These are phyloP conservation scores for Pachyrhizus erosus DNA, from an alignment of 306 rosid genomes.

Conservation along the genomic window DNA sequence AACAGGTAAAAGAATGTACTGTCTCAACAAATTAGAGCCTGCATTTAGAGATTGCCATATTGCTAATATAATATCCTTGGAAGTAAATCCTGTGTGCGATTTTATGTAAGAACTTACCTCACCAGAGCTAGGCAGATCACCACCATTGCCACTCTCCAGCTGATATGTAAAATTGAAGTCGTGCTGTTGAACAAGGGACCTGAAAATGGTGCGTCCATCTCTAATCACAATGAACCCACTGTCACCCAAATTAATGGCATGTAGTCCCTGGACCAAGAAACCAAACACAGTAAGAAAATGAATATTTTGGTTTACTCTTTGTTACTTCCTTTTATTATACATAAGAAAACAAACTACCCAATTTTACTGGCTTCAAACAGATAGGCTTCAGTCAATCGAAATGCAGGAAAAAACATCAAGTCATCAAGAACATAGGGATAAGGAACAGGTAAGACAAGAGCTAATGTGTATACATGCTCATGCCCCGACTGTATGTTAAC, in stretches of 20 bases:
- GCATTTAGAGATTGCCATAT: background rate
- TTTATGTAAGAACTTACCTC: constrained; percentile 60
- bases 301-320: constrained; percentile 15
- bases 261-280: constrained; percentile 71
- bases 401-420: constrained; percentile 23
- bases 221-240: constrained; percentile 91
- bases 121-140: constrained; percentile 91
- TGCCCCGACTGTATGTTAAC: background rate
- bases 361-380: constrained; percentile 7
- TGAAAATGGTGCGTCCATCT: constrained; percentile 82
- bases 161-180: constrained; percentile 91
- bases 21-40: constrained; percentile 12
- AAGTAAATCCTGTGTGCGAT: constrained; percentile 3
- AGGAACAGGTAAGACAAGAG: background rate
- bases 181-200: constrained; percentile 86
- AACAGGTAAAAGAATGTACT: background rate
- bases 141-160: constrained; percentile 77
- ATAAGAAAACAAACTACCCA: constrained; percentile 20
- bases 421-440: constrained; percentile 3
- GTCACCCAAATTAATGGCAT: constrained; percentile 91
- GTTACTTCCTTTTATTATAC: constrained; percentile 7
- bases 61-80: background rate
- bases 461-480: background rate
- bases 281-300: constrained; percentile 13
- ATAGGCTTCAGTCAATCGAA: constrained; percentile 24